These are phyloP conservation scores for Lagerstroemia speciosa DNA, from an alignment of 345 rosid genomes.

Conservation along the genomic window DNA sequence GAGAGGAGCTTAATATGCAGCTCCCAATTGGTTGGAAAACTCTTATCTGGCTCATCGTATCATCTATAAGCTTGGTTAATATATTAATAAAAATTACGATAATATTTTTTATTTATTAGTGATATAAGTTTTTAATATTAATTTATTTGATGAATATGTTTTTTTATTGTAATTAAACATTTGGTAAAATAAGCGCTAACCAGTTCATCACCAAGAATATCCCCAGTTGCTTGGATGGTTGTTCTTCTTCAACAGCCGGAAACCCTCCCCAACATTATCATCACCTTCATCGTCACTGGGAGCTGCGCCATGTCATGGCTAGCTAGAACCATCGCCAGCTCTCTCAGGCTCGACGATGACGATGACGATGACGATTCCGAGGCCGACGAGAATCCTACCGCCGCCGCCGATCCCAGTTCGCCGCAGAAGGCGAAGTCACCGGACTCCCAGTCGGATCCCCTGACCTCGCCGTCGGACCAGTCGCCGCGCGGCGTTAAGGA, in stretches of 20 bases:
- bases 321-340: slow-evolving; percentile 53
- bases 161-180: too few relatives aligned
- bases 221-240: background rate
- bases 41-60: too few relatives aligned
- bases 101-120: too few relatives aligned
- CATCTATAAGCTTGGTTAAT: too few relatives aligned
- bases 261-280: background rate
- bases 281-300: background rate
- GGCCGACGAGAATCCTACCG: slow-evolving; percentile 7
- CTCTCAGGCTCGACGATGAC: slow-evolving; percentile 40
- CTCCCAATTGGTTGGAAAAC: too few relatives aligned
- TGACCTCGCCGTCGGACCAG: slow-evolving; percentile 13
- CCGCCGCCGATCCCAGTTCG: slow-evolving; percentile 16
- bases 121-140: too few relatives aligned
- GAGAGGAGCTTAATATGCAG: too few relatives aligned
- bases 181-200: too few relatives aligned
- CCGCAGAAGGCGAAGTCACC: background rate
- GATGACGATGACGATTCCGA: slow-evolving; percentile 20
- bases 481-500: slow-evolving; percentile 68
- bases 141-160: too few relatives aligned
- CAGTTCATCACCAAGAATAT: too few relatives aligned
- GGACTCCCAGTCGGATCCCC: slow-evolving; percentile 11
- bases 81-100: too few relatives aligned
- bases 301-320: slow-evolving; percentile 50
- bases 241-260: background rate